Base-by-base conservation (phyloP, 352 stramenopile genomes). In the Phytophthora pini region DNA sequence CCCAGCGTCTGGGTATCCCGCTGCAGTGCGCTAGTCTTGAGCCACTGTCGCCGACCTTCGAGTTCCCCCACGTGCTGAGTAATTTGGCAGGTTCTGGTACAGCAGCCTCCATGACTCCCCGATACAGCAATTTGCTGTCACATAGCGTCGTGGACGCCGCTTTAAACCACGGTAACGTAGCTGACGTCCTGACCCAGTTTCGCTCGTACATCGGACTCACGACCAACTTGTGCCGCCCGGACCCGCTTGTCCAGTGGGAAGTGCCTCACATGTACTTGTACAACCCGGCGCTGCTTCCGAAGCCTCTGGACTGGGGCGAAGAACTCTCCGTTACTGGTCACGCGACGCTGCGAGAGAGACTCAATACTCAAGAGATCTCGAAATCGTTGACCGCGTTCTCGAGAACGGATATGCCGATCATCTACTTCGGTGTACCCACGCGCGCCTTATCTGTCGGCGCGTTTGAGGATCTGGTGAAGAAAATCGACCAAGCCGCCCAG, bases 251-350 rank as follows among this genome's bases (percentile, higher is more conserved):
- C 3, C 49, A 68, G 27, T 85, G 76, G 73, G 61, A 76, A 49
- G 68, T 83, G 22, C 78, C 78, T 8, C 69, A 83, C 56, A 78
- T 79, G 34, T 87, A 87, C 47, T 48, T 82, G 5, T 84, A 66
- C 70, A 82, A 79, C 29, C 52, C 73, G 15, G 39, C 41, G 7
- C 13, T 87, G 6, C 49, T 87, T 34, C 56, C 65, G 2, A 84
- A 76, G 17, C 72, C 72, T 4, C 44, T 80, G 22, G 78, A 87
- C 53, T 87, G 78, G 78, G 68, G 74, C 13, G 52, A 29, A 0
- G 78, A 87, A 13, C 38, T 83, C 1, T 60, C 62, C 4, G 59
- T 87, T 12, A 67, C 74, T 31, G 78, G 78, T 4, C 74, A 80
- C 41, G 60, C 80, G 27, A 67, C 61, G 31, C 56, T 74, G 12